phyloP scores from a whole-genome alignment of 192 early-diverging fungal species.

The Backusella psychrophila region DNA sequence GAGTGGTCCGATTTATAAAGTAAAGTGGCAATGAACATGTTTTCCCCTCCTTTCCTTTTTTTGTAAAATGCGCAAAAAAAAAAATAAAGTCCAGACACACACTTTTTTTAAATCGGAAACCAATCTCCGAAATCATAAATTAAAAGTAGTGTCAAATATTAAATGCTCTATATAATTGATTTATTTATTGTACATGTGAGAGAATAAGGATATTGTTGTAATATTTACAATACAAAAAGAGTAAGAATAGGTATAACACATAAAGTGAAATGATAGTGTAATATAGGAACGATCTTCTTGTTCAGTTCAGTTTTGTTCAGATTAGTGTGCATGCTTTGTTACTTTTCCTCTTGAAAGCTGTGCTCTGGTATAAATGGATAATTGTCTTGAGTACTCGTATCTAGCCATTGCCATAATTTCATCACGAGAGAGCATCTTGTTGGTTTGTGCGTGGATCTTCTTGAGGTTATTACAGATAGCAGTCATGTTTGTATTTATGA shows the following conservation, averaged over 20 bases:
- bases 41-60: background rate
- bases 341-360: constrained; percentile 4
- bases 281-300: background rate
- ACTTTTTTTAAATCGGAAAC: background rate
- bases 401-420: constrained; percentile 22
- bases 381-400: constrained; percentile 28
- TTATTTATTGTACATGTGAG: background rate
- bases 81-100: background rate
- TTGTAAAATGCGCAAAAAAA: background rate
- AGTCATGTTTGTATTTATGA: background rate
- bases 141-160: background rate
- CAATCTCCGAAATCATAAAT: background rate
- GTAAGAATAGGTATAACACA: background rate
- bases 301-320: background rate
- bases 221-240: constrained; percentile 3
- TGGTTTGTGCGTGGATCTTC: background rate
- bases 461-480: background rate
- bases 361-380: constrained; percentile 9
- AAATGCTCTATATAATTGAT: background rate
- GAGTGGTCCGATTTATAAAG: background rate
- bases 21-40: background rate
- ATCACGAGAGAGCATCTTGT: constrained; percentile 15
- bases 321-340: background rate
- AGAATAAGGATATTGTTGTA: background rate
- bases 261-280: background rate